Conservation (phyloP, 2,329 filamentous ascomycete species). For the Zalaria obscura region DNA sequence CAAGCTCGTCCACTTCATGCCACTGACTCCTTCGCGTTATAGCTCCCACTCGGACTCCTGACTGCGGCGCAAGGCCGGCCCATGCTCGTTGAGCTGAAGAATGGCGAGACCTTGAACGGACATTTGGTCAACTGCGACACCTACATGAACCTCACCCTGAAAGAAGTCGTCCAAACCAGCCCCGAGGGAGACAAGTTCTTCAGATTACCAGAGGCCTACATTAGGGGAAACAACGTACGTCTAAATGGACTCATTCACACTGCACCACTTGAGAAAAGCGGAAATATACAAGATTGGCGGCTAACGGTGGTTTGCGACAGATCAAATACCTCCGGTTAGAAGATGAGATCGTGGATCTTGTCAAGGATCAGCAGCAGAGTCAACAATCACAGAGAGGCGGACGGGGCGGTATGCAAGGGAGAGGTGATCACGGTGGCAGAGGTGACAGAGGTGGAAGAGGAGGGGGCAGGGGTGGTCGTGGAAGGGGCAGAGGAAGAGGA, state of each 20-base stretch:
- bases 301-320: slow-evolving; percentile 31
- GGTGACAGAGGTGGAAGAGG: slow-evolving; percentile 45
- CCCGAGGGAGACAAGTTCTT: slow-evolving; percentile 91
- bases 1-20: slow-evolving; percentile 6
- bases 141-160: slow-evolving; percentile 98
- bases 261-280: background rate
- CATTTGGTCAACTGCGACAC: slow-evolving; percentile 95
- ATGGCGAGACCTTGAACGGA: slow-evolving; percentile 92
- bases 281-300: background rate
- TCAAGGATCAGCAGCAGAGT: slow-evolving; percentile 79
- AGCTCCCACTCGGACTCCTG: slow-evolving; percentile 64
- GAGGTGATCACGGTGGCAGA: slow-evolving; percentile 31
- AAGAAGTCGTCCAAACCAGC: slow-evolving; percentile 93
- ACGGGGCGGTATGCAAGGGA: slow-evolving; percentile 45
- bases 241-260: background rate
- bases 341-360: slow-evolving; percentile 89
- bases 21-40: slow-evolving; percentile 7
- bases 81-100: slow-evolving; percentile 95
- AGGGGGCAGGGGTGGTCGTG: slow-evolving; percentile 40
- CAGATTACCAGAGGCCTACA: slow-evolving; percentile 83
- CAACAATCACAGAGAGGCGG: slow-evolving; percentile 45
- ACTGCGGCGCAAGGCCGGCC: slow-evolving; percentile 95
- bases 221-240: slow-evolving; percentile 89
- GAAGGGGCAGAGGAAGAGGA: slow-evolving; percentile 32
- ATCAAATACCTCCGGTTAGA: slow-evolving; percentile 97